phyloP scores from a whole-genome alignment of 2,329 filamentous ascomycete species.

The Fusarium nelsonii region DNA sequence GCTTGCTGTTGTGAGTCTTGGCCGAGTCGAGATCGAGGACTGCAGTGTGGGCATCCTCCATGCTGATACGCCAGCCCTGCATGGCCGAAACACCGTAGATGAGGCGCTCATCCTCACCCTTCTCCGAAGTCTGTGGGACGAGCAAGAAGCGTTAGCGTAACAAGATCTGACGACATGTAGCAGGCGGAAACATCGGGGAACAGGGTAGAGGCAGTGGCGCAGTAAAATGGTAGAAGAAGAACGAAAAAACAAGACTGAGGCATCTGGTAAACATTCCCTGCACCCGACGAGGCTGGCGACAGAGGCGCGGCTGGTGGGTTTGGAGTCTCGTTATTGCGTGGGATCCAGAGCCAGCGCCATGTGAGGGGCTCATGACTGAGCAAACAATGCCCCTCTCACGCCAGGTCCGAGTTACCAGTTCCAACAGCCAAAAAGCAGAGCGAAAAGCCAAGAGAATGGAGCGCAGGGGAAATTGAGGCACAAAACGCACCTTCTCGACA shows the following conservation, averaged over 20 bases:
- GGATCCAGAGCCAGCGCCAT: slow-evolving; percentile 23
- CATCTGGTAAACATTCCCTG: neutral
- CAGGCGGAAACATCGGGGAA: slow-evolving; percentile 35
- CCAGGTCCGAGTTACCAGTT: slow-evolving; percentile 21
- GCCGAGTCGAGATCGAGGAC: slow-evolving; percentile 82
- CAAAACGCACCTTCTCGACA: slow-evolving; percentile 86
- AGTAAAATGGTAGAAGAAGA: neutral
- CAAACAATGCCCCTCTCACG: slow-evolving; percentile 41
- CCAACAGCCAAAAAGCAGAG: slow-evolving; percentile 26
- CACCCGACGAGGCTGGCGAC: slow-evolving; percentile 17
- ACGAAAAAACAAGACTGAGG: neutral
- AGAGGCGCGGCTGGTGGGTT: slow-evolving; percentile 18
- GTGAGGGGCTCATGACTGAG: slow-evolving; percentile 45
- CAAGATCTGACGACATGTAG: slow-evolving; percentile 24
- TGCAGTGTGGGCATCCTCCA: slow-evolving; percentile 96
- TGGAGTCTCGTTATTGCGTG: slow-evolving; percentile 13
- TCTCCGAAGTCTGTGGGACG: slow-evolving; percentile 78
- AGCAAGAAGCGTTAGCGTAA: slow-evolving; percentile 45
- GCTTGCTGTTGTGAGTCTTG: slow-evolving; percentile 75
- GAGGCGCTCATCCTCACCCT: slow-evolving; percentile 92
- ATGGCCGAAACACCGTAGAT: slow-evolving; percentile 96
- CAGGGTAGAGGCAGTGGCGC: slow-evolving; percentile 4
- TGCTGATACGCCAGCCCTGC: slow-evolving; percentile 99
- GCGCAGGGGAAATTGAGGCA: slow-evolving; percentile 22
- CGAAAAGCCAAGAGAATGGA: slow-evolving; percentile 3